Percentiles rank a stretch among this genome's conserved stretches.
Conservation (phyloP, 495 filamentous ascomycete species). For the Thermochaetoides thermophila region DNA sequence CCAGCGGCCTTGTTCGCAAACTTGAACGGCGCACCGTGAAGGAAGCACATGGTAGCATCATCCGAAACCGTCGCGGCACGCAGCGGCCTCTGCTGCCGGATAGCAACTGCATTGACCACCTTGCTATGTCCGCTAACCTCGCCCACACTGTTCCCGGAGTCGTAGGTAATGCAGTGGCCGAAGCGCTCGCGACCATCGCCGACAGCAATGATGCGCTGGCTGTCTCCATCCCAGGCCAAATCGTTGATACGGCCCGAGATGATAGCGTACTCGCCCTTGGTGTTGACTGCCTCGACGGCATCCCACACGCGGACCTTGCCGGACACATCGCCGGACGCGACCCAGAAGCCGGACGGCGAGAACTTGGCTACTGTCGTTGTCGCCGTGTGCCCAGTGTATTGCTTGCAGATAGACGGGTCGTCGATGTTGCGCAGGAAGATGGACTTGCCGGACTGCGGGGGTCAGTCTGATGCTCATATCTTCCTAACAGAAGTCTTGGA, state of each 20-base stretch:
- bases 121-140: slow-evolving; percentile 84
- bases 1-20: slow-evolving; percentile 62
- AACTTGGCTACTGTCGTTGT: slow-evolving; percentile 86
- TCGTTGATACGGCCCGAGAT: slow-evolving; percentile 93
- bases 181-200: slow-evolving; percentile 88
- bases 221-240: slow-evolving; percentile 94
- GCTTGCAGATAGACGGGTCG: slow-evolving; percentile 61
- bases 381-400: slow-evolving; percentile 82
- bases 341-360: slow-evolving; percentile 84
- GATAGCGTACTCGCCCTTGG: slow-evolving; percentile 80
- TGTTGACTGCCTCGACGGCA: slow-evolving; percentile 46
- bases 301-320: slow-evolving; percentile 88
- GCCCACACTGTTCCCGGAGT: slow-evolving; percentile 89
- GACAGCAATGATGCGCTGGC: slow-evolving; percentile 88
- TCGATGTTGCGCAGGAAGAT: slow-evolving; percentile 90
- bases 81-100: slow-evolving; percentile 77
- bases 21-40: slow-evolving; percentile 88
- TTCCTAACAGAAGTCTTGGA: too few species aligned
- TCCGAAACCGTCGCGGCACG: slow-evolving; percentile 84
- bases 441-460: slow-evolving; percentile 73
- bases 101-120: slow-evolving; percentile 78
- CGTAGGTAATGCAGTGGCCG: slow-evolving; percentile 88
- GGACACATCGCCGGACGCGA: slow-evolving; percentile 81
- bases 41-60: slow-evolving; percentile 77
- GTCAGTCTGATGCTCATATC: background rate